Conservation (phyloP, 1,284 basidiomycete species). For the Ustilago lituana region DNA sequence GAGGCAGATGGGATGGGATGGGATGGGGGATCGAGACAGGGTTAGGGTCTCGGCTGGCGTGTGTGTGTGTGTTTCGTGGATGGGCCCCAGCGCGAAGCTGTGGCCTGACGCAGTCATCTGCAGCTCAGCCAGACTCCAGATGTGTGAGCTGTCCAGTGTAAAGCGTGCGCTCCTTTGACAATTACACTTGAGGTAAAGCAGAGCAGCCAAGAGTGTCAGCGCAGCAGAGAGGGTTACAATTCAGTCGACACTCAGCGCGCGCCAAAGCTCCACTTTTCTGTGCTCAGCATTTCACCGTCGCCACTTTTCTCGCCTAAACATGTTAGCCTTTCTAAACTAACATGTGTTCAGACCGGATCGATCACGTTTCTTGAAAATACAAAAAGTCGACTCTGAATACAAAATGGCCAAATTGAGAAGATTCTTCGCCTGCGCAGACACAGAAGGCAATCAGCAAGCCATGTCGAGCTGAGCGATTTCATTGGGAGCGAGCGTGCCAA, state of each 20-base stretch:
- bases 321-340: too few species aligned
- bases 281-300: background rate
- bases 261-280: too few species aligned
- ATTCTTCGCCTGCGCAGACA: background rate
- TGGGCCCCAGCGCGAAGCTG: conserved; percentile 11
- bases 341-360: too few species aligned
- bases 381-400: background rate
- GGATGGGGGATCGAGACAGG: background rate
- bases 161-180: too few species aligned
- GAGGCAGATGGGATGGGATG: background rate
- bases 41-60: conserved; percentile 16
- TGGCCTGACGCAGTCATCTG: conserved; percentile 6
- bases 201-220: too few species aligned
- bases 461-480: background rate
- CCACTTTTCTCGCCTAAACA: too few species aligned
- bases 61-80: conserved; percentile 10
- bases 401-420: background rate
- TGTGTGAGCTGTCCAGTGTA: too few species aligned
- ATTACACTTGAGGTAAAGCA: too few species aligned
- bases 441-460: background rate
- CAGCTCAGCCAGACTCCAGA: conserved; percentile 14
- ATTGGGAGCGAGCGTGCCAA: too few species aligned
- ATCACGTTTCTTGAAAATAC: conserved; percentile 10
- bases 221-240: too few species aligned
- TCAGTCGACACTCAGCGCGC: too few species aligned